These are phyloP conservation scores for Oryza nivara DNA, from an alignment of 176 grass and related monocot genomes.

Conservation along the genomic window DNA sequence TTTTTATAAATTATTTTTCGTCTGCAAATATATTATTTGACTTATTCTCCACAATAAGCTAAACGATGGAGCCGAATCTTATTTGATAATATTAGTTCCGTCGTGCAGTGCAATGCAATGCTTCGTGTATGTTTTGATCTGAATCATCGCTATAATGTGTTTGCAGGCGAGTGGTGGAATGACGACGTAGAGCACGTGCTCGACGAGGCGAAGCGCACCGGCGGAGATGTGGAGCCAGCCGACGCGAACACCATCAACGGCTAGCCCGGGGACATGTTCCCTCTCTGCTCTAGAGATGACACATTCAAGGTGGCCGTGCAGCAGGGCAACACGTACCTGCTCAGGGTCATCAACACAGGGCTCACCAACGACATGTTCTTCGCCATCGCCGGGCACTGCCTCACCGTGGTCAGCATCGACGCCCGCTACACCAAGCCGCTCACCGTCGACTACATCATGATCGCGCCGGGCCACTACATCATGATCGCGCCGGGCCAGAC, in stretches of 20 bases:
- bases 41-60: too few species aligned
- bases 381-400: constrained; percentile 52
- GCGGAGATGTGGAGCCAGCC: constrained; percentile 16
- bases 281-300: not conserved
- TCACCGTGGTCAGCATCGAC: constrained; percentile 59
- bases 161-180: constrained; percentile 50
- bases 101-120: not conserved
- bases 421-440: constrained; percentile 53
- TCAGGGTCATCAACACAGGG: constrained; percentile 61
- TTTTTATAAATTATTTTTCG: too few species aligned
- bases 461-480: constrained; percentile 38
- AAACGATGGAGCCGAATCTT: too few species aligned
- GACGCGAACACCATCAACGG: constrained; percentile 68
- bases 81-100: too few species aligned
- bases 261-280: constrained; percentile 37
- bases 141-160: not conserved
- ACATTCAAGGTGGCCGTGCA: constrained; percentile 42
- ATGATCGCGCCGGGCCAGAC: constrained; percentile 46
- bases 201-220: not conserved
- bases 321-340: constrained; percentile 62
- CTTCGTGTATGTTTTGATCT: not conserved
- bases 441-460: constrained; percentile 34
- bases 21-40: too few species aligned
- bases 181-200: not conserved
- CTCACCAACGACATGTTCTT: constrained; percentile 64